A percentile compares a stretch with the other conserved stretches of the same genome.
phyloP scores from a whole-genome alignment of 1,284 basidiomycete genomes.

The Polyporus tsugae region DNA sequence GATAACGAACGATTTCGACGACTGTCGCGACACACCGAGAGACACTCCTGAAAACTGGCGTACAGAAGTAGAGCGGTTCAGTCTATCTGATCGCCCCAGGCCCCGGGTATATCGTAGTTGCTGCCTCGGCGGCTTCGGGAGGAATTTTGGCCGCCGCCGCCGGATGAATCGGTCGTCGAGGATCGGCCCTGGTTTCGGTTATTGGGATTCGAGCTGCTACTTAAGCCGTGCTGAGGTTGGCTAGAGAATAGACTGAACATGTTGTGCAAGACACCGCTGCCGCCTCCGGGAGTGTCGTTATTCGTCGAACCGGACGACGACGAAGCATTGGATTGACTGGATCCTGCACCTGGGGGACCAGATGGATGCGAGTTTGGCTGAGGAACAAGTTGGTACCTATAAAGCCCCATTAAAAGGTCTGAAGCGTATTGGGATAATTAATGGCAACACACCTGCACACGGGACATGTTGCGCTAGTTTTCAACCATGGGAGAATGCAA shows the following conservation, averaged over 20 bases:
- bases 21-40: neutral
- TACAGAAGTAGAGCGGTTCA: neutral
- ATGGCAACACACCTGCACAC: slow-evolving; percentile 71
- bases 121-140: slow-evolving; percentile 9
- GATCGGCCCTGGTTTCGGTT: neutral
- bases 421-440: neutral
- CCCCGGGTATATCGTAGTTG: slow-evolving; percentile 28
- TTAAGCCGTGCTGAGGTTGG: neutral
- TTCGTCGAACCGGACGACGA: slow-evolving; percentile 8
- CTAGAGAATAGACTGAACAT: slow-evolving; percentile 29
- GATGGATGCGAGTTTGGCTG: slow-evolving; percentile 48
- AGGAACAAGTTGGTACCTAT: slow-evolving; percentile 61
- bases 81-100: slow-evolving; percentile 36
- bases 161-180: slow-evolving; percentile 8
- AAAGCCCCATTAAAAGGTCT: slow-evolving; percentile 2
- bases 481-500: slow-evolving; percentile 86
- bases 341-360: slow-evolving; percentile 24
- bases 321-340: slow-evolving; percentile 15
- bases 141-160: neutral
- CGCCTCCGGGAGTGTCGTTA: slow-evolving; percentile 15
- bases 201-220: slow-evolving; percentile 5
- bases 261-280: slow-evolving; percentile 27
- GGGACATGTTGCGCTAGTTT: slow-evolving; percentile 85
- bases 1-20: slow-evolving; percentile 11
- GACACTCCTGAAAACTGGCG: neutral